Conservation (phyloP, 768 basidiomycete genomes). For the Lepiota venenata region DNA sequence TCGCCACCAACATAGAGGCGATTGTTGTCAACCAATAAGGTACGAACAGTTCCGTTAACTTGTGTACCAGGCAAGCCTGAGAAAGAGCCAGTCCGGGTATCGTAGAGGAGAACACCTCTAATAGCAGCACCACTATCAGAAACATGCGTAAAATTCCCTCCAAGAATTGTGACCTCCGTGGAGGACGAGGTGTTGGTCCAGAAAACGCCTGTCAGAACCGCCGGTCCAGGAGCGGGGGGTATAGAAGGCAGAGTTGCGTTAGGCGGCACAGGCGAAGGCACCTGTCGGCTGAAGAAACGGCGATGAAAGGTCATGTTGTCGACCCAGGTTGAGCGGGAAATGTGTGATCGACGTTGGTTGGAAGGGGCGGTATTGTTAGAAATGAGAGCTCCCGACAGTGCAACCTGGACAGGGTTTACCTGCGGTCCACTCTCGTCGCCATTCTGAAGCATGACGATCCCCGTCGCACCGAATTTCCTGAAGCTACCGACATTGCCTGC, state of each 20-base stretch:
- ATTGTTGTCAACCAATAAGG: constrained; percentile 70
- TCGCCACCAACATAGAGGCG: constrained; percentile 82
- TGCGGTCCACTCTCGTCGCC: constrained; percentile 50
- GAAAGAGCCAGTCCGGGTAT: constrained; percentile 46
- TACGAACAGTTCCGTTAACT: constrained; percentile 71
- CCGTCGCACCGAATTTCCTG: constrained; percentile 67
- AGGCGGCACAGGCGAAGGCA: constrained; percentile 30
- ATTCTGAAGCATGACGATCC: constrained; percentile 77
- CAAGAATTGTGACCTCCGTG: constrained; percentile 69
- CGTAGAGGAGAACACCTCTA: constrained; percentile 70
- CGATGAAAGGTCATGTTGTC: constrained; percentile 40
- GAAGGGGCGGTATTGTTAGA: constrained; percentile 25
- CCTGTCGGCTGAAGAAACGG: constrained; percentile 50
- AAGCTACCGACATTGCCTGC: constrained; percentile 63
- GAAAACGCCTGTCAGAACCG: constrained; percentile 83
- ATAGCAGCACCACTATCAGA: constrained; percentile 32
- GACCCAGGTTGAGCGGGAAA: constrained; percentile 44
- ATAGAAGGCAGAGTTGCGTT: constrained; percentile 49
- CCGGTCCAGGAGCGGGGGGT: constrained; percentile 63
- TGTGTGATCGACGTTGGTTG: constrained; percentile 35
- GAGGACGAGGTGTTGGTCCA: constrained; percentile 80
- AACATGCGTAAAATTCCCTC: constrained; percentile 83
- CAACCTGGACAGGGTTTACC: constrained; percentile 59
- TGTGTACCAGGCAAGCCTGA: constrained; percentile 57
- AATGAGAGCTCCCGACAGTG: constrained; percentile 41